A percentile compares a stretch with the other conserved stretches of the same genome.
Conservation (phyloP, 345 rosid genomes). For the Hirschfeldia incana region DNA sequence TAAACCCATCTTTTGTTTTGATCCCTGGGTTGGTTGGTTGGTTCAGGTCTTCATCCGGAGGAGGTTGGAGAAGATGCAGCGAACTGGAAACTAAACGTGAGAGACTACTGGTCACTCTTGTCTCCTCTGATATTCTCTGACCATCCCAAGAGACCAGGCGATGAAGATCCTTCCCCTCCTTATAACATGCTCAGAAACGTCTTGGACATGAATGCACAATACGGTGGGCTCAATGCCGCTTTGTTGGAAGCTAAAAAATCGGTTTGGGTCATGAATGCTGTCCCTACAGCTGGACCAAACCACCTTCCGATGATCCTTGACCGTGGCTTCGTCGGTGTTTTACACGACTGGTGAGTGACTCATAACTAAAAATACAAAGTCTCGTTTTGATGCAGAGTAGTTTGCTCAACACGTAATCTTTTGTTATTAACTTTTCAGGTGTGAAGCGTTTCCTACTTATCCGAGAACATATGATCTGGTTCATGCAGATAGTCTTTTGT, state of each 20-base stretch:
- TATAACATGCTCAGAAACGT: slow-evolving; percentile 97
- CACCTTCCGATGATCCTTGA: slow-evolving; percentile 85
- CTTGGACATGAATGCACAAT: slow-evolving; percentile 93
- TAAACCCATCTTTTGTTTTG: background rate
- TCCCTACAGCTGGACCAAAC: slow-evolving; percentile 82
- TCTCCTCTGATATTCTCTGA: slow-evolving; percentile 98
- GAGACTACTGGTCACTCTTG: slow-evolving; percentile 91
- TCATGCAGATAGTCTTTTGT: slow-evolving; percentile 77
- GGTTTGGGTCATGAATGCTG: slow-evolving; percentile 98
- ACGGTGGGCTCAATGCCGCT: slow-evolving; percentile 88
- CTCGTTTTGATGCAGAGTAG: background rate
- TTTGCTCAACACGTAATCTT: background rate
- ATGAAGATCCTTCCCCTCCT: slow-evolving; percentile 97
- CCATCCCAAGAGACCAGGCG: slow-evolving; percentile 99
- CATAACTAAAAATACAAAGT: background rate
- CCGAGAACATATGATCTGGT: slow-evolving; percentile 96
- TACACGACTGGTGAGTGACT: slow-evolving; percentile 80
- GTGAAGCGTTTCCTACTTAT: slow-evolving; percentile 92
- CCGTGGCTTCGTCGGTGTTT: slow-evolving; percentile 89
- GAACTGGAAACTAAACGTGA: slow-evolving; percentile 58
- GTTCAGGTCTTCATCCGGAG: slow-evolving; percentile 68
- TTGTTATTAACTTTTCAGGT: slow-evolving; percentile 50
- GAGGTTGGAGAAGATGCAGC: slow-evolving; percentile 65
- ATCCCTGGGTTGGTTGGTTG: slow-evolving; percentile 5
- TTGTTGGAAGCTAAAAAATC: slow-evolving; percentile 78